Conservation (phyloP, 768 basidiomycete species). For the Suillus plorans region DNA sequence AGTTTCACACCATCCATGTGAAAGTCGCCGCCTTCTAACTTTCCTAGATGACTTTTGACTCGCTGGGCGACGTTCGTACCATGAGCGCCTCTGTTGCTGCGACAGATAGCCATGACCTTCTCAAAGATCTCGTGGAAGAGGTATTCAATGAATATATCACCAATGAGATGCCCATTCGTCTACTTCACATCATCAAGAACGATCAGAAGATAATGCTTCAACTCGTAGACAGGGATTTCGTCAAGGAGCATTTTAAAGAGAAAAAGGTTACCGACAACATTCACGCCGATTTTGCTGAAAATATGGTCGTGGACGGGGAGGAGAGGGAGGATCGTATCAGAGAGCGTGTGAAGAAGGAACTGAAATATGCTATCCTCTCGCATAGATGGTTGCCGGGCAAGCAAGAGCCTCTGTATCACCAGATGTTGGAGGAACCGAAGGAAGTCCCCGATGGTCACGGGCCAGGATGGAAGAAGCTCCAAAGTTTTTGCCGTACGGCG, state of each 20-base stretch:
- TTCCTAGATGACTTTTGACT: too few species aligned
- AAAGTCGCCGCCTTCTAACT: background rate
- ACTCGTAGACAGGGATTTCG: background rate
- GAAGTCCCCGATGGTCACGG: background rate
- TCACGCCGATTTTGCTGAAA: background rate
- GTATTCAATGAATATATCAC: background rate
- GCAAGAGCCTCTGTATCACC: background rate
- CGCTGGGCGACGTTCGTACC: background rate
- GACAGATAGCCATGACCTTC: background rate
- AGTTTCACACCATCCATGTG: background rate
- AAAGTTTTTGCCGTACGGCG: slow-evolving; percentile 4
- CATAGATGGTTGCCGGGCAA: slow-evolving; percentile 4
- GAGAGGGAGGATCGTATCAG: background rate
- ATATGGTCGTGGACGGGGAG: background rate
- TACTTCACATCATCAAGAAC: background rate
- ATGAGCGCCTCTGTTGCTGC: background rate
- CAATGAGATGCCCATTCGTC: slow-evolving; percentile 2
- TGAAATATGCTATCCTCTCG: slow-evolving; percentile 10
- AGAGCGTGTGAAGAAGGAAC: background rate
- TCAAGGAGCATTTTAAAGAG: background rate
- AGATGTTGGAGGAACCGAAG: background rate
- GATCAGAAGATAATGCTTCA: background rate
- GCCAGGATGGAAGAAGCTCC: slow-evolving; percentile 6
- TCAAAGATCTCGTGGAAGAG: background rate
- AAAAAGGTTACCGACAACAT: background rate